These are phyloP conservation scores for Tephrocybe rancida DNA, from an alignment of 768 basidiomycete genomes.

Conservation along the genomic window DNA sequence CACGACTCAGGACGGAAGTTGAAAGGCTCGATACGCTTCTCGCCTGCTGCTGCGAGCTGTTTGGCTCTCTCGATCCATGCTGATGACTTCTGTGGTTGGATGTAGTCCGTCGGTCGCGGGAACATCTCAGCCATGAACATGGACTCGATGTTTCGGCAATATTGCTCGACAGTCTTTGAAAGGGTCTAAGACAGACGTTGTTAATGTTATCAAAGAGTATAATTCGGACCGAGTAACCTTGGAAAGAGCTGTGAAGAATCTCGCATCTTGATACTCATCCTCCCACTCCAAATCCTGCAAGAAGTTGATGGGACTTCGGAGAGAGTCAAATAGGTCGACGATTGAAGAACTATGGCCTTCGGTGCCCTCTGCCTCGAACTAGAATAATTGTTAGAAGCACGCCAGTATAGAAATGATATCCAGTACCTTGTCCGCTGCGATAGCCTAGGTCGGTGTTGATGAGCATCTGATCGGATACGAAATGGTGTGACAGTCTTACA, in stretches of 20 bases:
- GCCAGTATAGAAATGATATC: neutral
- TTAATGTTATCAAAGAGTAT: neutral
- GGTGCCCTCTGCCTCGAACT: conserved; percentile 79
- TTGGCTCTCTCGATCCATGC: conserved; percentile 89
- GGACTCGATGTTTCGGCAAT: conserved; percentile 84
- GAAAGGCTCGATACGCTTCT: conserved; percentile 94
- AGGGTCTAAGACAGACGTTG: conserved; percentile 62
- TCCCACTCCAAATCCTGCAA: conserved; percentile 91
- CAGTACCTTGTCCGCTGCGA: conserved; percentile 65
- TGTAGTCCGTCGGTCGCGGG: conserved; percentile 74
- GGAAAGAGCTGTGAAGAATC: conserved; percentile 86
- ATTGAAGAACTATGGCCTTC: conserved; percentile 97
- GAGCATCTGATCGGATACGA: conserved; percentile 1
- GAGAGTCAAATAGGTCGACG: conserved; percentile 92
- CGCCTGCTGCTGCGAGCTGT: conserved; percentile 71
- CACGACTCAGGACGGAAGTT: conserved; percentile 93
- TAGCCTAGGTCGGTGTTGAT: conserved; percentile 47
- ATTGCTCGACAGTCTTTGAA: conserved; percentile 90
- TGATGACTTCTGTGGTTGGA: conserved; percentile 84
- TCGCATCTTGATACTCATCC: conserved; percentile 84
- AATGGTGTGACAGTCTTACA: conserved; percentile 47
- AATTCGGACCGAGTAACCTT: conserved; percentile 53
- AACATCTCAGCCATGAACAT: conserved; percentile 97
- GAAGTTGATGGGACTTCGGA: conserved; percentile 88
- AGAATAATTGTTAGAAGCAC: neutral